Evolutionary conservation across 257 asterid species (phyloP), one percentile per base, ranked within the genome.

Genomic region (Lycium barbarum): DNA sequence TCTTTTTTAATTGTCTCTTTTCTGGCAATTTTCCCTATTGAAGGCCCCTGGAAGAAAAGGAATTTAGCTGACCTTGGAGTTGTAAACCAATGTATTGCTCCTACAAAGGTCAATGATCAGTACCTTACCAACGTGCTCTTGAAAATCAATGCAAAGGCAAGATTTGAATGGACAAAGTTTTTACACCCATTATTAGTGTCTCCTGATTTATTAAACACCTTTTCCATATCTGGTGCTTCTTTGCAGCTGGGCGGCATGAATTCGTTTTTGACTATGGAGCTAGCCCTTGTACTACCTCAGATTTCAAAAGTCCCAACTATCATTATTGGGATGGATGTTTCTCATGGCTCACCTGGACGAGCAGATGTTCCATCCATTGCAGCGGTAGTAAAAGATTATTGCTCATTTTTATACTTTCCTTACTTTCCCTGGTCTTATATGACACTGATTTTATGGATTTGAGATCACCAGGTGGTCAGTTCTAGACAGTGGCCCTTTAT

Each of bases 251-350:
- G 95, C 26, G 98, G 98, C 5, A 73, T 90, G 2, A 93, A 94
- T 85, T 92, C 33, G 96, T 10, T 90, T 18, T 80, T 94, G 58
- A 47, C 84, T 3, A 58, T 87, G 98, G 98, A 94, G 88, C 80
- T 62, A 13, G 2, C 89, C 45, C 84, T 33, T 10, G 83, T 91
- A 0, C 33, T 90, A 9, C 93, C 94, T 11, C 20, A 86, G 49
- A 87, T 91, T 61, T 91, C 90, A 8, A 58, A 68, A 74, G 87
- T 87, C 1, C 94, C 98, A 17, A 94, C 98, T 0, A 84, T 94
- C 12, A 91, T 94, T 0, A 43, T 91, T 8, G 98, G 98, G 15
- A 94, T 94, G 98, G 98, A 94, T 58, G 98, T 94, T 96, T 94
- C 98, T 9, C 98, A 94, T 70, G 98, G 94, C 62, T 91, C 98